Conservation (phyloP, 106 monocot genomes). For the Phalaenopsis aphrodite region DNA sequence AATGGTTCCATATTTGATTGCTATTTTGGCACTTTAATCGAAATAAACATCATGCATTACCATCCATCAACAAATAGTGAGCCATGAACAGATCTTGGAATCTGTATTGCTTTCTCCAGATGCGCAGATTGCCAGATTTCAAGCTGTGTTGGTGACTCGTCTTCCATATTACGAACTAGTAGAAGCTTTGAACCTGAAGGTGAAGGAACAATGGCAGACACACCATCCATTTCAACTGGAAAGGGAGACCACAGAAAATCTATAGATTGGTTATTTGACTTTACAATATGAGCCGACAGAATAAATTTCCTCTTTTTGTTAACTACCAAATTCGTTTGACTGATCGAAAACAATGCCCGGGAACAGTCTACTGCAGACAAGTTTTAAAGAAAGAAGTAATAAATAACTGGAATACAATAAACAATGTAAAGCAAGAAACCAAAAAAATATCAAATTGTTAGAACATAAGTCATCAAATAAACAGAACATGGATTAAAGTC, state of each 20-base stretch:
- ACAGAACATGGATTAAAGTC: not conserved
- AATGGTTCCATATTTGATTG: too few species aligned
- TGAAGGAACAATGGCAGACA: conserved; percentile 74
- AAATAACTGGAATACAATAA: conserved; percentile 3
- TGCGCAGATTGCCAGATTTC: conserved; percentile 73
- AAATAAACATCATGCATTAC: conserved; percentile 28
- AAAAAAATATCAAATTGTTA: not conserved
- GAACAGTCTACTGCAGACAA: conserved; percentile 35
- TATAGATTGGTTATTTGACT: conserved; percentile 28
- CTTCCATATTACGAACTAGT: conserved; percentile 69
- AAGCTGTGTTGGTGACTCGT: conserved; percentile 52
- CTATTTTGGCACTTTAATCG: too few species aligned
- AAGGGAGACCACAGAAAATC: conserved; percentile 85
- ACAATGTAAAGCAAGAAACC: not conserved
- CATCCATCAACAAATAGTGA: conserved; percentile 77
- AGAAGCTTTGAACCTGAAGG: conserved; percentile 84
- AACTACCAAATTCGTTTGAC: conserved; percentile 59
- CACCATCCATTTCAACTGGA: conserved; percentile 77
- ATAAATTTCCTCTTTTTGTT: conserved; percentile 62
- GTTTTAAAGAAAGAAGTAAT: not conserved
- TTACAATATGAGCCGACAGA: conserved; percentile 65
- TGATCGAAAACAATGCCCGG: conserved; percentile 63
- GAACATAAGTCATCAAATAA: not conserved
- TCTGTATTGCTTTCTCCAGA: conserved; percentile 70
- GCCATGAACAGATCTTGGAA: conserved; percentile 78